Base-by-base conservation (phyloP, 371 early-diverging fungal genomes). In the Mortierella sp. region DNA sequence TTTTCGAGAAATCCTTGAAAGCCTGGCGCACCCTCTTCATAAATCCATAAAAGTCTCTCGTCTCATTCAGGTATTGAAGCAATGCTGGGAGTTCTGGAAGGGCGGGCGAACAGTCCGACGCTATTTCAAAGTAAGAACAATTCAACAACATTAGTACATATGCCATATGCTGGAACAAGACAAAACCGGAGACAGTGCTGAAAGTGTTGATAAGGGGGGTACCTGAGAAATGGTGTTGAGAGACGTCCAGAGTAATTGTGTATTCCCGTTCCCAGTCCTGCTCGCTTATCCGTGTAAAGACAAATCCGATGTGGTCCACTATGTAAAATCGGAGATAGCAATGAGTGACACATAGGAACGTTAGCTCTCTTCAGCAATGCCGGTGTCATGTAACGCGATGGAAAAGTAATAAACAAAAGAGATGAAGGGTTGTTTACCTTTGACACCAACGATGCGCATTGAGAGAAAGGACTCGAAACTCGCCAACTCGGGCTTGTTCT, bases 291-390 rank as follows among this genome's bases (percentile, higher is more conserved):
- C 82, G 76, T 44, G 86, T 86, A 60, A 86, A 86, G 0, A 82
- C 78, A 77, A 86, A 86, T 42, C 80, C 86, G 70, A 86, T 86
- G 19, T 82, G 86, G n/a, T 86, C 86, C 86, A 80, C 86, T 86
- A 74, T 54, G 26, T 19, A 60, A 21, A 68, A 21, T 38, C 16
- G 28, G 38, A 65, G 24, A 42, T 24, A 42, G 21, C 42, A 24
- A 38, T 19, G 55, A 55, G 24, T 55, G 44, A 42, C 24, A 42
- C 44, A 24, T 19, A 55, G 21, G 24, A 68, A 21, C 38, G 44
- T 68, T 42, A 42, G 68, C 2, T 68, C 19, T 19, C 19, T 34
- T 63, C 38, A 34, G 10, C 34, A 2, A 16, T 31, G 9, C 21
- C 38, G 42, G 24, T 42, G 34, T 68, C 44, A 42, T 21, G 68